phyloP scores from a whole-genome alignment of 2,329 filamentous ascomycete species.

The Hypoxylon sp. region DNA sequence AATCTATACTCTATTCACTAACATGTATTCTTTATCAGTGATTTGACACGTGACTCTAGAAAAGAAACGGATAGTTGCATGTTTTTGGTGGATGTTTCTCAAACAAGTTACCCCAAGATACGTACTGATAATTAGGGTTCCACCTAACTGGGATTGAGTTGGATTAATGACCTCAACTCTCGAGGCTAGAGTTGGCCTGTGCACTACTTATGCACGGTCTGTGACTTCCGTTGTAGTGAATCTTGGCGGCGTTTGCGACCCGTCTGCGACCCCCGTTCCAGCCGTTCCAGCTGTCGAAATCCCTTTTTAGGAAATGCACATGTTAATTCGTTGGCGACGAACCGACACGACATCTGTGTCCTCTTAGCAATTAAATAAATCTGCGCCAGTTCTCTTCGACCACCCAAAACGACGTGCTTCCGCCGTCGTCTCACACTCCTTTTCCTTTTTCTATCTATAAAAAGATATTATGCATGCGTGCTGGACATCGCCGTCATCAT shows the following conservation, averaged over 20 bases:
- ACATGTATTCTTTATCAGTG: slow-evolving; percentile 19
- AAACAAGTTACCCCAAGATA: neutral
- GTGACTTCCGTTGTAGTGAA: slow-evolving; percentile 6
- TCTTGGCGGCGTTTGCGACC: slow-evolving; percentile 20
- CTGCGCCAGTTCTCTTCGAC: slow-evolving; percentile 31
- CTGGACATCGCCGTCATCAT: slow-evolving; percentile 40
- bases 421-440: slow-evolving; percentile 37
- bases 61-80: neutral
- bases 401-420: slow-evolving; percentile 33
- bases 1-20: neutral
- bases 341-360: slow-evolving; percentile 4
- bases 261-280: neutral
- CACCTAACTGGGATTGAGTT: slow-evolving; percentile 7
- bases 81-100: neutral
- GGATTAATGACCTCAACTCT: slow-evolving; percentile 13
- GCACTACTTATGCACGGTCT: neutral
- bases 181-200: slow-evolving; percentile 15
- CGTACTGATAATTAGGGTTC: neutral
- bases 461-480: slow-evolving; percentile 40
- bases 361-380: slow-evolving; percentile 10
- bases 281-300: slow-evolving; percentile 32
- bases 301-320: slow-evolving; percentile 37
- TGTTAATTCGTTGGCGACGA: slow-evolving; percentile 29
- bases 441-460: slow-evolving; percentile 17
- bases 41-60: slow-evolving; percentile 12